Base-by-base conservation (phyloP, 345 rosid species). In the Anastatica hierochuntica region DNA sequence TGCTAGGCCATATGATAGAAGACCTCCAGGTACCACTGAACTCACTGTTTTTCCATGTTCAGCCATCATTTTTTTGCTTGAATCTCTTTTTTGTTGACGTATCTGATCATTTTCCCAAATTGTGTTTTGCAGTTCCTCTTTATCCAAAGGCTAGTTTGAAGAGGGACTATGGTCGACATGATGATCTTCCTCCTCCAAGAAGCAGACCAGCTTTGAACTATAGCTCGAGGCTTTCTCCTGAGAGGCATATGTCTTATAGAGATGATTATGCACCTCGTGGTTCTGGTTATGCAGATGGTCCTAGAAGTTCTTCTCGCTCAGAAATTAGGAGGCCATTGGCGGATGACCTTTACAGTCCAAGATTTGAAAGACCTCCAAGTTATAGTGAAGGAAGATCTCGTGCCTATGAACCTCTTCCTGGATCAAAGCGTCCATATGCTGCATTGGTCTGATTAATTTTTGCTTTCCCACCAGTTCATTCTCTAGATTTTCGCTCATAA, bases 341-440 rank as follows among this genome's bases (percentile, higher is more conserved):
- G 4, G 97, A 85, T 69, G 97, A 88, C 72, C 73, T 73, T 49
- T 88, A 85, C 58, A 69, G 66, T 34, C 88, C 83, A 27, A 85
- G 95, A 76, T 79, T 74, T 56, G 97, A 92, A 56, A 83, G 98
- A 68, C 86, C 83, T 72, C 55, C 66, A 52, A 78, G 75, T 68
- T 92, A 81, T 53, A 80, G 77, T 47, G 97, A 88, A 62, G 84
- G 79, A 12, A 86, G 81, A 64, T 66, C 75, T 15, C 95, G 94
- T 70, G 97, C 80, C 63, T 92, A 88, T 72, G 97, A 83, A 42
- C 49, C 94, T 35, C 49, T 92, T 31, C 73, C 96, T 49, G 95
- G 95, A 43, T 81, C 97, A 53, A 92, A 92, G 72, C 85, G 97
- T 43, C 88, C 90, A 42, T 92, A 83, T 73, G 63, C 85, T 57